Evolutionary conservation across 2,329 filamentous ascomycete species (phyloP).

Genomic region (Cladophialophora carrionii): DNA sequence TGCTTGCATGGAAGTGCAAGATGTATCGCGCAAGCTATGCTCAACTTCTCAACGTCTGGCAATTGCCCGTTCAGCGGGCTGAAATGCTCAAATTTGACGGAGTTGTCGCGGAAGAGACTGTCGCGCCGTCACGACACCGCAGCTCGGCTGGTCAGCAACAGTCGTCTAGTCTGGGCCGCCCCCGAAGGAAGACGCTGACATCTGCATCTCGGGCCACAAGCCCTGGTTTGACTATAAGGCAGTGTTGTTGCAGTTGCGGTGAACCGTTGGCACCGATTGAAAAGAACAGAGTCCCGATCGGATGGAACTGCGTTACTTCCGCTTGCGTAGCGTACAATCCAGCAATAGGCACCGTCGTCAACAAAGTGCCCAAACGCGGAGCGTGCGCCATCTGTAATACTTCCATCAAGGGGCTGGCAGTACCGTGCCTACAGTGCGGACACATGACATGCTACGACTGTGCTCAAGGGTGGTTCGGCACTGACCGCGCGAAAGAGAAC

Average conservation of each 20-base stretch:
- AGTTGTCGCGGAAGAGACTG: constrained; percentile 5
- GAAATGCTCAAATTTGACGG: constrained; percentile 63
- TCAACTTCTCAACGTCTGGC: constrained; percentile 62
- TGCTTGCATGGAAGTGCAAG: constrained; percentile 53
- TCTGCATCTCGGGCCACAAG: constrained; percentile 20
- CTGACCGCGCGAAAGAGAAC: constrained; percentile 7
- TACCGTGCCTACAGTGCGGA: constrained; percentile 54
- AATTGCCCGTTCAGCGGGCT: constrained; percentile 56
- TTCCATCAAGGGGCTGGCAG: constrained; percentile 49
- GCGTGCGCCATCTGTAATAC: constrained; percentile 52
- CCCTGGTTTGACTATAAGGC: constrained; percentile 48
- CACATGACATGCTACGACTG: constrained; percentile 54
- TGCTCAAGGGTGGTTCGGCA: constrained; percentile 50
- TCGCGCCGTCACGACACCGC: background rate
- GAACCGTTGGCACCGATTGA: constrained; percentile 36
- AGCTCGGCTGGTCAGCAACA: background rate
- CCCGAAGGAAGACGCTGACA: constrained; percentile 17
- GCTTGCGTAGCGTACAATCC: constrained; percentile 43
- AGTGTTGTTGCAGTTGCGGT: constrained; percentile 50
- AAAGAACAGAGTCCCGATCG: constrained; percentile 38
- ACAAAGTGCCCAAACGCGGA: constrained; percentile 35
- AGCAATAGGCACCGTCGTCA: background rate
- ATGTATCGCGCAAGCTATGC: constrained; percentile 63
- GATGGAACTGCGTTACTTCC: constrained; percentile 36
- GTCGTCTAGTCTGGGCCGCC: constrained; percentile 9